A percentile compares a stretch with the other conserved stretches of the same genome.
These are phyloP conservation scores for Lactarius sp. DNA, from an alignment of 768 basidiomycete species.

Conservation along the genomic window DNA sequence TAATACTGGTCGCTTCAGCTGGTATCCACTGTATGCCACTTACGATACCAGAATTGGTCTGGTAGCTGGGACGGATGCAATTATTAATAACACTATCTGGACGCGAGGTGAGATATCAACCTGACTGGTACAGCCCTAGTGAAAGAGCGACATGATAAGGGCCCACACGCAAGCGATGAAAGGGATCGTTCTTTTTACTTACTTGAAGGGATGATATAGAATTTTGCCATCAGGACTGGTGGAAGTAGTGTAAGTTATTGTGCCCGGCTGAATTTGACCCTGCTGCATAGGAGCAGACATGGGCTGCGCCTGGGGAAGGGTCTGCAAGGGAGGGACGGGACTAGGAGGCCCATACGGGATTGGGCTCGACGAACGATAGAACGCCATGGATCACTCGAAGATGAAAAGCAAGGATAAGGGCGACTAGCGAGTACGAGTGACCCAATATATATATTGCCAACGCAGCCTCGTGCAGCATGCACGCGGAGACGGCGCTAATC, in stretches of 20 bases:
- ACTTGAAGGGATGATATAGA: constrained; percentile 74
- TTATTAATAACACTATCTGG: not conserved
- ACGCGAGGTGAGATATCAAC: constrained; percentile 36
- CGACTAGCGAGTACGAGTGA: not conserved
- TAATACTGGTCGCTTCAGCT: constrained; percentile 58
- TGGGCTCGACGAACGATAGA: constrained; percentile 22
- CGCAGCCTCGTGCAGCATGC: constrained; percentile 7
- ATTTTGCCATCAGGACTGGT: constrained; percentile 55
- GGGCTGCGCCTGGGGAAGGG: not conserved
- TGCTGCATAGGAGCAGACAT: constrained; percentile 27
- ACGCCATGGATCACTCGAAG: constrained; percentile 18
- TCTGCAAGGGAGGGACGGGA: constrained; percentile 15
- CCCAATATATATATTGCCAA: constrained; percentile 15
- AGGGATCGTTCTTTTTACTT: constrained; percentile 3
- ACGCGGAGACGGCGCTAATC: constrained; percentile 14
- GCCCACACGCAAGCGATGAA: constrained; percentile 16
- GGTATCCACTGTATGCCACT: constrained; percentile 64
- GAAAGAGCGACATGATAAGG: constrained; percentile 25
- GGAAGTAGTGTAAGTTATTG: constrained; percentile 69
- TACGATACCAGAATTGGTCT: constrained; percentile 62
- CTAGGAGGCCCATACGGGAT: constrained; percentile 20
- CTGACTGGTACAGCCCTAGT: constrained; percentile 68
- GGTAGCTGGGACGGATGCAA: constrained; percentile 47
- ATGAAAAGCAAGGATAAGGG: constrained; percentile 4
- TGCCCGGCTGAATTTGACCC: constrained; percentile 55